Evolutionary conservation across 2,329 filamentous ascomycete species (phyloP).

Genomic region (Alternaria tenuissima): DNA sequence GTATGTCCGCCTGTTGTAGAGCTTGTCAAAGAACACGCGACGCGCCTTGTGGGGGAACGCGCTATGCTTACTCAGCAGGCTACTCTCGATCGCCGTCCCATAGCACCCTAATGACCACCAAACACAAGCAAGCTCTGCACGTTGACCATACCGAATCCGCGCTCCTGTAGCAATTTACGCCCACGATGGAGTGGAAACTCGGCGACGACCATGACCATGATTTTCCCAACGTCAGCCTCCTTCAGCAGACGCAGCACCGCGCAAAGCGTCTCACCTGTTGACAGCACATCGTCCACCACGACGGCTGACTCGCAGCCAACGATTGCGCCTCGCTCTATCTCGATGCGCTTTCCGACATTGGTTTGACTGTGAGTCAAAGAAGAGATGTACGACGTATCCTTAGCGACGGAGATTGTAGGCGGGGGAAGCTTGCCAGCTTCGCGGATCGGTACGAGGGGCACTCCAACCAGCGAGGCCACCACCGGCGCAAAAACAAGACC

Average conservation of each 20-base stretch:
- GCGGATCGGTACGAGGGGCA: constrained; percentile 62
- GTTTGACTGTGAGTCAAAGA: constrained; percentile 42
- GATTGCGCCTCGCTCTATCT: constrained; percentile 59
- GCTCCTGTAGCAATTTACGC: constrained; percentile 55
- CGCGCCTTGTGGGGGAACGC: not conserved
- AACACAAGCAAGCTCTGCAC: constrained; percentile 65
- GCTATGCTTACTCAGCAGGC: not conserved
- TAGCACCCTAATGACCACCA: constrained; percentile 41
- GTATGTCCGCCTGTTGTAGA: not conserved
- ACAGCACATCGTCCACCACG: constrained; percentile 69
- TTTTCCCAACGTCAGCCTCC: constrained; percentile 53
- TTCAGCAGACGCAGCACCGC: constrained; percentile 61
- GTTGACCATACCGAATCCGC: constrained; percentile 60
- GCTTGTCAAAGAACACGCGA: not conserved
- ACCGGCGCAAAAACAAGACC: constrained; percentile 65
- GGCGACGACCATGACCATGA: constrained; percentile 63
- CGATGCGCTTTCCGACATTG: constrained; percentile 52
- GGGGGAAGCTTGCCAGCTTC: constrained; percentile 67
- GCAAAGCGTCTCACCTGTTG: constrained; percentile 64
- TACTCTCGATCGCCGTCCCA: not conserved
- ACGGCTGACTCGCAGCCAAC: constrained; percentile 56
- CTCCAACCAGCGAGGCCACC: constrained; percentile 53
- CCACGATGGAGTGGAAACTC: constrained; percentile 67
- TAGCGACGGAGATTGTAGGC: constrained; percentile 61
- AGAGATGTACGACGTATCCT: constrained; percentile 63